A percentile compares a stretch with the other conserved stretches of the same genome.
These are phyloP conservation scores for Aspergillus sp. DNA, from an alignment of 2,329 filamentous ascomycete genomes.

Conservation along the genomic window DNA sequence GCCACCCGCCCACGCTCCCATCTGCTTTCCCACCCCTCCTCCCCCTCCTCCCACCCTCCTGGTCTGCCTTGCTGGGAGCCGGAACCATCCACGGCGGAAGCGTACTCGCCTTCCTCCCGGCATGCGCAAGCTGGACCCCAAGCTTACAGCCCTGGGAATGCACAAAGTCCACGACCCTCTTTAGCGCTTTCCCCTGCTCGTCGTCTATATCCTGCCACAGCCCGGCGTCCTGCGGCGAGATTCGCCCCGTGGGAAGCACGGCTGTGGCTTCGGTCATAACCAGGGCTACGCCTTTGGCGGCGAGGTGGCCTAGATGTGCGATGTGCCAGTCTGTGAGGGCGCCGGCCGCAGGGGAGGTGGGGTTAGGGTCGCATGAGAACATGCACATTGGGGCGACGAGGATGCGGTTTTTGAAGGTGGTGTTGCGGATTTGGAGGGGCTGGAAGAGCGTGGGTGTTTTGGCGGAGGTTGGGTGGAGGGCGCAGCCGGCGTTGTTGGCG, in stretches of 20 bases:
- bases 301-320: slow-evolving; percentile 2
- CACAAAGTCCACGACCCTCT: slow-evolving; percentile 4
- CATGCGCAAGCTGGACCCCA: slow-evolving; percentile 3
- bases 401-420: slow-evolving; percentile 4
- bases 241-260: slow-evolving; percentile 3
- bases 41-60: too few species aligned
- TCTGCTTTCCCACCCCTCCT: background rate
- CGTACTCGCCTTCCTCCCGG: slow-evolving; percentile 4
- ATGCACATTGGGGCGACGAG: slow-evolving; percentile 8
- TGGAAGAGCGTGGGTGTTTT: slow-evolving; percentile 1
- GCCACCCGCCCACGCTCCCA: slow-evolving; percentile 1
- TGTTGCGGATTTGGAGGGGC: background rate
- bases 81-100: background rate
- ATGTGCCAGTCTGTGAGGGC: slow-evolving; percentile 4
- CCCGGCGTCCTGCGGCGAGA: slow-evolving; percentile 2
- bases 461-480: slow-evolving; percentile 35
- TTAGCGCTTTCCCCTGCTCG: slow-evolving; percentile 35
- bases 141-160: slow-evolving; percentile 4
- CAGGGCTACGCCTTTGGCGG: background rate
- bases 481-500: slow-evolving; percentile 34
- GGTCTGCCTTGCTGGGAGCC: background rate
- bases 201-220: slow-evolving; percentile 46
- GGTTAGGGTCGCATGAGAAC: slow-evolving; percentile 37
- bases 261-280: background rate
- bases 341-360: slow-evolving; percentile 32